A percentile compares a stretch with the other conserved stretches of the same genome.
Conservation (phyloP, 371 early-diverging fungal genomes). For the Lichtheimia corymbifera region DNA sequence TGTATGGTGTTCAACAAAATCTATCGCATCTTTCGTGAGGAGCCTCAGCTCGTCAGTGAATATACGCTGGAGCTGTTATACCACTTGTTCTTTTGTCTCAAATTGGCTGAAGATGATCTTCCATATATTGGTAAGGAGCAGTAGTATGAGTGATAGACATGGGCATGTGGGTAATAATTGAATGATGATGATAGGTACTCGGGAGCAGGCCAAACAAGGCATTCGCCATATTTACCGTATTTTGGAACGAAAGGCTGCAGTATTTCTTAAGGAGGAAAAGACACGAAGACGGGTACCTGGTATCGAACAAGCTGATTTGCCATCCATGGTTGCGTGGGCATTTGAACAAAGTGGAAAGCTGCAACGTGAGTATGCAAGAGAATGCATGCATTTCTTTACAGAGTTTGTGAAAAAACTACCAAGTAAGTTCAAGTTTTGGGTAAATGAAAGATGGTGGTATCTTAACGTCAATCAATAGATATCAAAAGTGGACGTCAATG, state of each 20-base stretch:
- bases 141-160: neutral
- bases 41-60: slow-evolving; percentile 56
- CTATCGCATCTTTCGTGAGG: slow-evolving; percentile 69
- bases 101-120: slow-evolving; percentile 66
- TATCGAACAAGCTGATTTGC: slow-evolving; percentile 41
- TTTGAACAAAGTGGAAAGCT: slow-evolving; percentile 53
- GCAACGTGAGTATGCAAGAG: slow-evolving; percentile 63
- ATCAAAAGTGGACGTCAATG: slow-evolving; percentile 21
- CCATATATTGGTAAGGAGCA: slow-evolving; percentile 50
- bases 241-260: slow-evolving; percentile 40
- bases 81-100: slow-evolving; percentile 65
- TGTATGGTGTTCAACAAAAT: slow-evolving; percentile 72
- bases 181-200: slow-evolving; percentile 39
- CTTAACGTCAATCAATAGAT: neutral
- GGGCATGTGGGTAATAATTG: neutral
- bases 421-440: slow-evolving; percentile 4
- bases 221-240: slow-evolving; percentile 66
- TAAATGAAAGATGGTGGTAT: neutral
- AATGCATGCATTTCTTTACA: slow-evolving; percentile 53
- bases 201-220: slow-evolving; percentile 53
- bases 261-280: slow-evolving; percentile 45
- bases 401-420: slow-evolving; percentile 36
- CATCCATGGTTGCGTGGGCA: slow-evolving; percentile 58
- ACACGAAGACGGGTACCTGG: slow-evolving; percentile 56
- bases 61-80: slow-evolving; percentile 73